Percentiles rank a stretch among this genome's conserved stretches.
These are phyloP conservation scores for Miamiensis avidus DNA, from an alignment of 169 alveolate genomes.

Conservation along the genomic window DNA sequence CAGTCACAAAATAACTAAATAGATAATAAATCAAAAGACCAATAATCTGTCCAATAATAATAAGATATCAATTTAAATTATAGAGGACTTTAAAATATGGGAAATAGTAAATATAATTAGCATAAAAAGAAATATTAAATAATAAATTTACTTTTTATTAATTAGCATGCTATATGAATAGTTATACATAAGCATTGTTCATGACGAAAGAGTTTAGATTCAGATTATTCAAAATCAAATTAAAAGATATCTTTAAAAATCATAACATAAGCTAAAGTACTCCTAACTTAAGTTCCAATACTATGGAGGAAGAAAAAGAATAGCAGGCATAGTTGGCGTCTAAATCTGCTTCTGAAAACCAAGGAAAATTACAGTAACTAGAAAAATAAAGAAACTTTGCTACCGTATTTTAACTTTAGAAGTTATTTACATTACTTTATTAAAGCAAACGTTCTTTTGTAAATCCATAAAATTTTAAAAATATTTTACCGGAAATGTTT, in stretches of 20 bases:
- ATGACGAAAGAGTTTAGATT: slow-evolving; percentile 25
- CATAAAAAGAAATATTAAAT: neutral
- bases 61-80: neutral
- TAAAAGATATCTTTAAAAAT: neutral
- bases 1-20: no score
- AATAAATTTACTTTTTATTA: neutral
- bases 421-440: slow-evolving; percentile 12
- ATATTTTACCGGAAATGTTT: slow-evolving; percentile 6
- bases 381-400: neutral
- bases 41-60: neutral
- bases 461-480: slow-evolving; percentile 13
- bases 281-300: no score
- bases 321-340: no score
- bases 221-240: slow-evolving; percentile 9
- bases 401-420: slow-evolving; percentile 20
- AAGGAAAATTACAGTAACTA: no score
- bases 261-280: no score
- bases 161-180: slow-evolving; percentile 33
- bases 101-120: slow-evolving; percentile 19
- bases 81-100: slow-evolving; percentile 17
- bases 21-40: neutral
- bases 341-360: no score
- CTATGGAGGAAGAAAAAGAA: no score
- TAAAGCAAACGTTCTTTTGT: slow-evolving; percentile 11
- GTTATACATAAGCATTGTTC: slow-evolving; percentile 15